phyloP scores from a whole-genome alignment of 2,329 filamentous ascomycete genomes.

The Apiospora phragmitis region DNA sequence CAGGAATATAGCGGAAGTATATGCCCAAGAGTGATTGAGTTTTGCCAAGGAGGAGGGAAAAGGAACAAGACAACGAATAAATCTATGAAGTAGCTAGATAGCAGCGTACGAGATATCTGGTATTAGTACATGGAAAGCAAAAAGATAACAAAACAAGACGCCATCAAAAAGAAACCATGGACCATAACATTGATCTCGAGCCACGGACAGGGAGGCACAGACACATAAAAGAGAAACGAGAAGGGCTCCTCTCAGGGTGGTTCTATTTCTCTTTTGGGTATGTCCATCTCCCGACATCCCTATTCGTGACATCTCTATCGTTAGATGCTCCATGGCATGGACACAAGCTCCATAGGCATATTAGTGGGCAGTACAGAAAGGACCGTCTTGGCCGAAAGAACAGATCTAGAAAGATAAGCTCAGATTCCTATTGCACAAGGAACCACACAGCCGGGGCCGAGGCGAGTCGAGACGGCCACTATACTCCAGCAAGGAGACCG shows the following conservation, averaged over 20 bases:
- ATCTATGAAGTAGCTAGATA: neutral
- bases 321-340: neutral
- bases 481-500: neutral
- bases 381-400: neutral
- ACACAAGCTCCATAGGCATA: neutral
- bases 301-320: neutral
- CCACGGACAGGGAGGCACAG: neutral
- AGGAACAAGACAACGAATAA: neutral
- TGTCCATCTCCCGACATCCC: neutral
- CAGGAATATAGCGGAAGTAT: neutral
- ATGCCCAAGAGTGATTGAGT: neutral
- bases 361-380: neutral
- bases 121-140: neutral
- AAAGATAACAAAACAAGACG: neutral
- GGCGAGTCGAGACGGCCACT: neutral
- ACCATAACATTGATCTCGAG: neutral
- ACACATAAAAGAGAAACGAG: neutral
- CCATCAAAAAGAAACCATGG: neutral
- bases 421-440: neutral
- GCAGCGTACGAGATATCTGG: neutral
- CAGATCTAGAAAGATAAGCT: conserved; percentile 5
- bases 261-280: neutral
- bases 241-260: neutral
- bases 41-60: neutral
- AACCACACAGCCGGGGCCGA: neutral